phyloP scores from a whole-genome alignment of 768 basidiomycete species.

The Cystofilobasidium capitatum region DNA sequence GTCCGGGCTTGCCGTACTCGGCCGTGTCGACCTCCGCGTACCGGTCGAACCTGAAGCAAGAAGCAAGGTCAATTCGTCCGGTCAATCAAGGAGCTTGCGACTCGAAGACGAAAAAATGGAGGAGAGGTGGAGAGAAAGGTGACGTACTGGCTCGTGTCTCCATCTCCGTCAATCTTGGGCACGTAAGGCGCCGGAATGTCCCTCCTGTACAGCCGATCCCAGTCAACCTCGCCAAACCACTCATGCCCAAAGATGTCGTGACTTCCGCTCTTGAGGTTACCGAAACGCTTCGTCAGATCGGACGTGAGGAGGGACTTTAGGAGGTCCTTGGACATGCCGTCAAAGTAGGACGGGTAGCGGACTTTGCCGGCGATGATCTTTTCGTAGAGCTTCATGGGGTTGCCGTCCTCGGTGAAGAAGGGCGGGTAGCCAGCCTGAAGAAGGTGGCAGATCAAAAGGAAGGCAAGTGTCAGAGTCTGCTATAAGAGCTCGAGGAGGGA shows the following conservation, averaged over 20 bases:
- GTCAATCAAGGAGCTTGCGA: neutral
- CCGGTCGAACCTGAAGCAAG: conserved; percentile 39
- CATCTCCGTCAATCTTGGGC: conserved; percentile 81
- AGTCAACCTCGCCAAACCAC: conserved; percentile 83
- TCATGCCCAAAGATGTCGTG: conserved; percentile 41
- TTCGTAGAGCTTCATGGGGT: conserved; percentile 43
- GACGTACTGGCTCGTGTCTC: conserved; percentile 69
- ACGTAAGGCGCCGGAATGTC: conserved; percentile 94
- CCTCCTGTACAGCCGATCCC: conserved; percentile 64
- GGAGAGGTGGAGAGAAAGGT: neutral
- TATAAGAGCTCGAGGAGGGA: neutral
- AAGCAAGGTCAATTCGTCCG: neutral
- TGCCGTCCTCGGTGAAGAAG: conserved; percentile 42
- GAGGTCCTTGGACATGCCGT: conserved; percentile 39
- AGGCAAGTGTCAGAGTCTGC: neutral
- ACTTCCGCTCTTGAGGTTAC: conserved; percentile 39
- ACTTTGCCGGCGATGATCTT: conserved; percentile 42
- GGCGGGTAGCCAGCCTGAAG: conserved; percentile 41
- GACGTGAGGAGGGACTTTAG: conserved; percentile 40
- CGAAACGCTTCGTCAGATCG: conserved; percentile 41
- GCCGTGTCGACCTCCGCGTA: conserved; percentile 43
- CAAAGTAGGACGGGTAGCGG: conserved; percentile 42
- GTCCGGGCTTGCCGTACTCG: conserved; percentile 41
- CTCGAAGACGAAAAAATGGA: neutral
- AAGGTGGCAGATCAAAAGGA: neutral